Percentiles rank a stretch among this genome's conserved stretches.
Conservation (phyloP, 768 basidiomycete species). For the Panellus pusillus region DNA sequence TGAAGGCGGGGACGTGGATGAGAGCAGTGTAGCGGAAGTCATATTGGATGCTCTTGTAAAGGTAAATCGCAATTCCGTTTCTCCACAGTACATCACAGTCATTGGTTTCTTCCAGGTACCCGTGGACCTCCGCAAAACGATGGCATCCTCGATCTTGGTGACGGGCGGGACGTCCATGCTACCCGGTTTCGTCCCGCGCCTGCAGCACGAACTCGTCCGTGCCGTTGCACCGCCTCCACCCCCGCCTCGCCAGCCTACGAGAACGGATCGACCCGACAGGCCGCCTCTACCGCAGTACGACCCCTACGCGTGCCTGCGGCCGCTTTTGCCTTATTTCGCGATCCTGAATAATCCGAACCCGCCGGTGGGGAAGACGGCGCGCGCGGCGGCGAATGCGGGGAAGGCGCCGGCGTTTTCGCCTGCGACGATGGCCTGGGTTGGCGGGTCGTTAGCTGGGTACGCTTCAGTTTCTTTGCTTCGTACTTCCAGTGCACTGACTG, state of each 20-base stretch:
- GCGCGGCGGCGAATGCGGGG: conserved; percentile 65
- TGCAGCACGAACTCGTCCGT: conserved; percentile 76
- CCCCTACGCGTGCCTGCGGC: conserved; percentile 71
- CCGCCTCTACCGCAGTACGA: conserved; percentile 58
- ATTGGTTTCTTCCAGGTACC: conserved; percentile 60
- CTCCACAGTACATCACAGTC: neutral
- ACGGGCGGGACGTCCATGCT: conserved; percentile 89
- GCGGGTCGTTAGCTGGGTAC: conserved; percentile 89
- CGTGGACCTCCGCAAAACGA: conserved; percentile 81
- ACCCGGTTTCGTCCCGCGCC: conserved; percentile 88
- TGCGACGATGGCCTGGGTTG: conserved; percentile 85
- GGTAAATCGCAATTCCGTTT: conserved; percentile 38
- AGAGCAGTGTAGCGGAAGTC: conserved; percentile 79
- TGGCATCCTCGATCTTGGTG: conserved; percentile 83
- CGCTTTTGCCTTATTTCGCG: conserved; percentile 70
- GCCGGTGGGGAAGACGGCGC: conserved; percentile 45
- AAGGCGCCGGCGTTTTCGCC: conserved; percentile 88
- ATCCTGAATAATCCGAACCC: conserved; percentile 85
- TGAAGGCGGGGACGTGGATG: conserved; percentile 86
- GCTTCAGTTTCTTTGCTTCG: conserved; percentile 31
- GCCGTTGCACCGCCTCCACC: conserved; percentile 46
- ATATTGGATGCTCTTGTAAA: conserved; percentile 79
- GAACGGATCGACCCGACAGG: conserved; percentile 29
- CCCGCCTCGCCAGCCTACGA: conserved; percentile 35
- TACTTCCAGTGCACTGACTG: no score